Conservation (phyloP, 2,329 filamentous ascomycete genomes). For the Colletotrichum scovillei region DNA sequence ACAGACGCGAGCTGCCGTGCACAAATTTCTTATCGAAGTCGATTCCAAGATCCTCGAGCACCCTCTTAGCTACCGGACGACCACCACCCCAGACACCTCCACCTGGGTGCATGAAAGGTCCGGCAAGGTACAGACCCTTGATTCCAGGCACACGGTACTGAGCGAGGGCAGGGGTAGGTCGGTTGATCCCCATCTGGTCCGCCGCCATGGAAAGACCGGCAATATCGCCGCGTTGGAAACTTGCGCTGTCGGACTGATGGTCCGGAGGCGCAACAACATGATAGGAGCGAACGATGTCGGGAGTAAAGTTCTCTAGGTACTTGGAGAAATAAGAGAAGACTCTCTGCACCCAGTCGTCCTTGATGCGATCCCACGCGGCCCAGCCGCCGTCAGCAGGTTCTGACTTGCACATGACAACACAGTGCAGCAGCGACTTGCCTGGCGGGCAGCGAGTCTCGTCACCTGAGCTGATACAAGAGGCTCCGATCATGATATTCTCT, state of each 20-base stretch:
- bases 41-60: conserved; percentile 4
- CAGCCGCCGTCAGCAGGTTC: conserved; percentile 7
- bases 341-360: conserved; percentile 4
- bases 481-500: neutral
- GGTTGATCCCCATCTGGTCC: conserved; percentile 3
- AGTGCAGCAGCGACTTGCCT: conserved; percentile 9
- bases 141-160: neutral
- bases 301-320: conserved; percentile 6
- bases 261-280: conserved; percentile 5
- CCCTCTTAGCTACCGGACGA: neutral
- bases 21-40: conserved; percentile 8
- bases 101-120: conserved; percentile 16
- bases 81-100: conserved; percentile 13
- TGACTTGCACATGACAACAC: conserved; percentile 12
- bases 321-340: neutral
- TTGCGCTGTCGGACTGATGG: conserved; percentile 15
- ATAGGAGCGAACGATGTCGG: conserved; percentile 14
- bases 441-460: neutral
- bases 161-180: neutral
- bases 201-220: conserved; percentile 11
- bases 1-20: neutral
- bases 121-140: neutral
- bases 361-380: conserved; percentile 1
- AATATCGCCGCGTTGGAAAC: conserved; percentile 13
- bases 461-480: neutral